Evolutionary conservation across 2,329 filamentous ascomycete genomes (phyloP).

Genomic region (Fusarium incarnatum): DNA sequence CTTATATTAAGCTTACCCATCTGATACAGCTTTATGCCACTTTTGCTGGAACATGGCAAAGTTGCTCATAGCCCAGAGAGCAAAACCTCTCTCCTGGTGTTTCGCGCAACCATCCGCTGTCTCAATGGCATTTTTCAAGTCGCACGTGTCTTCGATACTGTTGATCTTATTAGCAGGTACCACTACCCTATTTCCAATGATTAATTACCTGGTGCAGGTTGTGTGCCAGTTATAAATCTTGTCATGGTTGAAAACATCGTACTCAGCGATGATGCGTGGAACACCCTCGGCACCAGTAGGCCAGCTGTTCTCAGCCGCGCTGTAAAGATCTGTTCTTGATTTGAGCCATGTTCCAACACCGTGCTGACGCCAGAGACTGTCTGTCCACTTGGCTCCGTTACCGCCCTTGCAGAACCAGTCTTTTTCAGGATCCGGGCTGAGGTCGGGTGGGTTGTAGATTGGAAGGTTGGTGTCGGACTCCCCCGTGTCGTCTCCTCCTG

Average conservation of each 20-base stretch:
- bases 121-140: neutral
- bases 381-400: conserved; percentile 4
- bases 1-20: neutral
- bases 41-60: conserved; percentile 4
- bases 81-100: neutral
- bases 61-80: neutral
- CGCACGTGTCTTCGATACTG: neutral
- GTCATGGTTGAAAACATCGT: neutral
- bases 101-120: neutral
- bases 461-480: neutral
- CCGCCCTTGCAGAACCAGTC: conserved; percentile 1
- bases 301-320: neutral
- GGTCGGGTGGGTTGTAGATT: neutral
- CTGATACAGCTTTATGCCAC: neutral
- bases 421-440: neutral
- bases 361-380: conserved; percentile 1
- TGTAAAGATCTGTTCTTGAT: neutral
- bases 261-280: conserved; percentile 3
- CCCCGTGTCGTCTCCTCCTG: neutral
- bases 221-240: neutral
- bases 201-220: neutral
- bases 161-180: neutral
- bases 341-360: conserved; percentile 2
- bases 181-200: too few species aligned
- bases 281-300: neutral